Conservation (phyloP, 2,329 filamentous ascomycete genomes). For the Cercospora berteroae region DNA sequence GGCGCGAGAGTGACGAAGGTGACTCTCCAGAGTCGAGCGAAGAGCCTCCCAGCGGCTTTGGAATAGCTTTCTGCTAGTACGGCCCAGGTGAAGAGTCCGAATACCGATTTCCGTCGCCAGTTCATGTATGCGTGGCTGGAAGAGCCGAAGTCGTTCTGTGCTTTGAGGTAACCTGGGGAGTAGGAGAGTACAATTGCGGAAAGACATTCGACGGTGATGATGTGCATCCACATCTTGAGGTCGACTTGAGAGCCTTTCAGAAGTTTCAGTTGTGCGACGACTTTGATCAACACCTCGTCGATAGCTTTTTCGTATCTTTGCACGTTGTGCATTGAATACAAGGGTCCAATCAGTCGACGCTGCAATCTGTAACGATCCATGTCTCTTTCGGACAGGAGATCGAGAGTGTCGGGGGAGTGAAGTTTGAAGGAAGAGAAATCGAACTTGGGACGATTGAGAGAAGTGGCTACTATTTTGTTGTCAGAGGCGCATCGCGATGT, state of each 20-base stretch:
- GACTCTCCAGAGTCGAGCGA: slow-evolving; percentile 17
- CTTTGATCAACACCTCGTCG: slow-evolving; percentile 18
- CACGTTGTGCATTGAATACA: slow-evolving; percentile 20
- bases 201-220: slow-evolving; percentile 23
- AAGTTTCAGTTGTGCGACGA: slow-evolving; percentile 9
- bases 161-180: slow-evolving; percentile 21
- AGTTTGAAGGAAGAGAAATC: slow-evolving; percentile 2
- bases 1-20: slow-evolving; percentile 16
- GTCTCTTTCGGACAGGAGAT: slow-evolving; percentile 22
- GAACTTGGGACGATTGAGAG: slow-evolving; percentile 20
- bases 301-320: slow-evolving; percentile 18
- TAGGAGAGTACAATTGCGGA: slow-evolving; percentile 20
- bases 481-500: background rate
- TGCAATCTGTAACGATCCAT: slow-evolving; percentile 21
- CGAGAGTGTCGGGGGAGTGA: slow-evolving; percentile 19
- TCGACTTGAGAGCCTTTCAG: slow-evolving; percentile 16
- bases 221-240: slow-evolving; percentile 25
- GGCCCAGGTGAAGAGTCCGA: slow-evolving; percentile 21
- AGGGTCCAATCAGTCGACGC: slow-evolving; percentile 19
- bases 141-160: slow-evolving; percentile 19
- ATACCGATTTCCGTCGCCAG: slow-evolving; percentile 23
- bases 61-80: slow-evolving; percentile 22
- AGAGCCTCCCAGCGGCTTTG: slow-evolving; percentile 14
- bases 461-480: slow-evolving; percentile 11
- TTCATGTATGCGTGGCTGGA: slow-evolving; percentile 20